phyloP scores from a whole-genome alignment of 768 basidiomycete genomes.

The Leccinellum luteum region DNA sequence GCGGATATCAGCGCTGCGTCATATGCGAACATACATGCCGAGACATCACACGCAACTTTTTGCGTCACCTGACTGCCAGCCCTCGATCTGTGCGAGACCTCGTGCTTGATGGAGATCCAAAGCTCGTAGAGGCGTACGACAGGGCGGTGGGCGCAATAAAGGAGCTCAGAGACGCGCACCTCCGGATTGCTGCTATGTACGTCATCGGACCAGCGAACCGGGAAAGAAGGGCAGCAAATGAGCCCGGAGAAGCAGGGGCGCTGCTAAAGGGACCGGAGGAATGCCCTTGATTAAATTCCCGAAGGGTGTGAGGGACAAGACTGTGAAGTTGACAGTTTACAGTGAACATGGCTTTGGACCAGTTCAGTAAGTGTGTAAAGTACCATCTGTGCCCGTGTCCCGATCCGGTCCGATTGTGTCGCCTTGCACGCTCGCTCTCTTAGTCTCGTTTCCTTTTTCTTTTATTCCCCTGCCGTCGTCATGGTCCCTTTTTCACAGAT shows the following conservation, averaged over 20 bases:
- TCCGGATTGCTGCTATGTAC: constrained; percentile 70
- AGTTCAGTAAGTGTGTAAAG: too few relatives aligned
- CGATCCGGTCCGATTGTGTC: too few relatives aligned
- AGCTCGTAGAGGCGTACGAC: constrained; percentile 59
- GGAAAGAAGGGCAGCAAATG: constrained; percentile 8
- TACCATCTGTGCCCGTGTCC: too few relatives aligned
- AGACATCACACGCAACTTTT: constrained; percentile 74
- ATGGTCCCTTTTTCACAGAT: too few relatives aligned
- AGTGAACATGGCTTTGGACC: too few relatives aligned
- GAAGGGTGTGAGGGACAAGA: constrained; percentile 68
- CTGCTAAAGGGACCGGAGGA: constrained; percentile 69
- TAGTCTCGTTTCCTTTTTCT: too few relatives aligned
- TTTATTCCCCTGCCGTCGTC: too few relatives aligned
- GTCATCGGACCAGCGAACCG: constrained; percentile 63
- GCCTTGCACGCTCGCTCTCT: too few relatives aligned
- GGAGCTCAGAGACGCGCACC: constrained; percentile 72
- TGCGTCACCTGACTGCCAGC: constrained; percentile 59
- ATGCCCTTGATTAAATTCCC: constrained; percentile 73
- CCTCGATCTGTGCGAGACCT: constrained; percentile 61
- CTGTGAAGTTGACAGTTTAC: constrained; percentile 33
- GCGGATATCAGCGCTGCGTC: constrained; percentile 50
- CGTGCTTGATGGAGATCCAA: constrained; percentile 33
- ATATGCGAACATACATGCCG: constrained; percentile 85
- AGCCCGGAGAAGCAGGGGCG: constrained; percentile 10
- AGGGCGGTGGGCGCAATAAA: constrained; percentile 62